Evolutionary conservation across 805 yeast species (phyloP).

Genomic region (Isabelozyma heimii): DNA sequence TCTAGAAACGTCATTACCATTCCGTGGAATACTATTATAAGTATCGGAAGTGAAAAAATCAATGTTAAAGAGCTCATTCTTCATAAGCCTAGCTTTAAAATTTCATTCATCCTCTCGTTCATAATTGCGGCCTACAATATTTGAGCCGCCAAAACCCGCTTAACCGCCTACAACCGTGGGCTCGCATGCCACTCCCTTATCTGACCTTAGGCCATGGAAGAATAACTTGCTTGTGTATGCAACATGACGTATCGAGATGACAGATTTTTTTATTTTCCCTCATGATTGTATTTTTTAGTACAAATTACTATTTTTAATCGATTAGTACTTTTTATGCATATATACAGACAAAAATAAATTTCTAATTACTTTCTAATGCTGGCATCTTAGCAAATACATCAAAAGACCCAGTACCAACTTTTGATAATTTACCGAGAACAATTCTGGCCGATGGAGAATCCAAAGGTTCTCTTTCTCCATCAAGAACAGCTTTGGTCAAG

Average conservation of each 20-base stretch:
- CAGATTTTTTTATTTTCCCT: background rate
- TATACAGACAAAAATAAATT: background rate
- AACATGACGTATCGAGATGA: too few relatives aligned
- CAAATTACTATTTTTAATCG: background rate
- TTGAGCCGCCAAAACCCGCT: conserved; percentile 5
- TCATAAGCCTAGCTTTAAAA: conserved; percentile 60
- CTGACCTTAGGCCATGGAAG: background rate
- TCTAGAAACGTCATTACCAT: conserved; percentile 51
- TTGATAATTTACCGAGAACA: conserved; percentile 85
- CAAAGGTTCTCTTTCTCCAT: conserved; percentile 83
- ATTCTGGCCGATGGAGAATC: conserved; percentile 92
- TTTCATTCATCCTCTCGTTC: conserved; percentile 53
- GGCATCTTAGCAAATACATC: conserved; percentile 65
- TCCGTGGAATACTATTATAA: conserved; percentile 38
- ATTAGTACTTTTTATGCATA: background rate
- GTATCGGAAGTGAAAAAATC: conserved; percentile 31
- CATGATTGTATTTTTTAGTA: background rate
- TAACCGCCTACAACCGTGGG: too few relatives aligned
- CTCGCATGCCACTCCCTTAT: background rate
- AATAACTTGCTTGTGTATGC: too few relatives aligned
- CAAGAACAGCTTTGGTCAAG: conserved; percentile 92
- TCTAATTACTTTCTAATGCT: background rate
- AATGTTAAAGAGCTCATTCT: conserved; percentile 52
- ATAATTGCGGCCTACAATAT: conserved; percentile 58
- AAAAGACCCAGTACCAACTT: conserved; percentile 95